Conservation (phyloP, 1,284 basidiomycete species). For the Chiua sp. region DNA sequence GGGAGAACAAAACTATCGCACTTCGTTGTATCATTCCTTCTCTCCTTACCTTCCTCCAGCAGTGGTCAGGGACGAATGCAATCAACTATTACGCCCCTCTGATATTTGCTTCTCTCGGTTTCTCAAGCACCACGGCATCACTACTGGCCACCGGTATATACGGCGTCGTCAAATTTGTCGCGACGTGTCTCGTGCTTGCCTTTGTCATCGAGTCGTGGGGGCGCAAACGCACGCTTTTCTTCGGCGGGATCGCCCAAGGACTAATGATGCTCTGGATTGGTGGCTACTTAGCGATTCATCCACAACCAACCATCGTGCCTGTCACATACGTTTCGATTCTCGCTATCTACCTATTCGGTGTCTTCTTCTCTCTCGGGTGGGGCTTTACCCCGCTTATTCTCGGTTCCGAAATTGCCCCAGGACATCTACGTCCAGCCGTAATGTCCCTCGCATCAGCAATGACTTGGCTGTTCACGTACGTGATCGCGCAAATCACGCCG, state of each 20-base stretch:
- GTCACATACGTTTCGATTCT: constrained; percentile 52
- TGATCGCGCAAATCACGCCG: constrained; percentile 55
- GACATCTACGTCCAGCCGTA: constrained; percentile 48
- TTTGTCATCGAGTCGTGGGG: constrained; percentile 54
- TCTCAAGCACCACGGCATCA: constrained; percentile 53
- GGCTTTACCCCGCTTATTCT: constrained; percentile 47
- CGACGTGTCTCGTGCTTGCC: constrained; percentile 45
- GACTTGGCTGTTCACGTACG: constrained; percentile 54
- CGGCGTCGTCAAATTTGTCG: constrained; percentile 61
- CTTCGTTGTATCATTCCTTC: constrained; percentile 57
- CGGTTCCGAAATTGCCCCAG: constrained; percentile 51
- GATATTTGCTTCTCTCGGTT: constrained; percentile 59
- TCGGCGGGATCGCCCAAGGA: constrained; percentile 49
- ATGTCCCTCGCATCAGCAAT: constrained; percentile 46
- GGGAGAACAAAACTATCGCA: constrained; percentile 47
- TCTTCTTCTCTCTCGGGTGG: constrained; percentile 52
- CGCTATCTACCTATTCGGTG: constrained; percentile 55
- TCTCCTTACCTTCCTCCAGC: constrained; percentile 61
- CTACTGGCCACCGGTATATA: constrained; percentile 68
- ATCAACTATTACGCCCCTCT: constrained; percentile 60
- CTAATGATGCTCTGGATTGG: constrained; percentile 56
- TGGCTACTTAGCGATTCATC: constrained; percentile 46
- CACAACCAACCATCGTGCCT: constrained; percentile 36
- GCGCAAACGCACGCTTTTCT: constrained; percentile 51
- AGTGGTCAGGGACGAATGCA: constrained; percentile 66